Evolutionary conservation across 305 asterid species (phyloP).

Genomic region (Fraxinus baroniana): DNA sequence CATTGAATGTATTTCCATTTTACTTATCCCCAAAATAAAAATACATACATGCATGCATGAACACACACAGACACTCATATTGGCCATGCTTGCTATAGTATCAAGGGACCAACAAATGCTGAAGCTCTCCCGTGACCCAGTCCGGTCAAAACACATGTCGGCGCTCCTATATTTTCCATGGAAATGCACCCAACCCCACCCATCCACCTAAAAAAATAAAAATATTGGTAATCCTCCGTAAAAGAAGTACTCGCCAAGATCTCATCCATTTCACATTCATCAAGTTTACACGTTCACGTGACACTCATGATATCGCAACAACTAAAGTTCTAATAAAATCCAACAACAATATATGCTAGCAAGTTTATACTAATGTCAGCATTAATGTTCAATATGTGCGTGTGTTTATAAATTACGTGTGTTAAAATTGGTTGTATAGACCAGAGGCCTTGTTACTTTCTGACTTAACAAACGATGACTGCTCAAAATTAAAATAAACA

Average conservation of each 20-base stretch:
- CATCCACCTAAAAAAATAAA: background rate
- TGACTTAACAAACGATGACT: background rate
- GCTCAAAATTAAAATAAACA: background rate
- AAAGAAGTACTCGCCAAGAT: background rate
- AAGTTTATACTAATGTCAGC: background rate
- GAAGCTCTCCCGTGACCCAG: no score
- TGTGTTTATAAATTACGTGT: background rate
- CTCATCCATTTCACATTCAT: background rate
- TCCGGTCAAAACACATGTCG: no score
- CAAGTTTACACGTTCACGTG: background rate
- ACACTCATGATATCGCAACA: background rate
- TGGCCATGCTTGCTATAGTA: background rate
- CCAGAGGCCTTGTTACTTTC: background rate
- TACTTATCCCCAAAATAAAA: background rate
- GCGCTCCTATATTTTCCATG: background rate
- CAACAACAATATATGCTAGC: background rate
- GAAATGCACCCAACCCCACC: background rate
- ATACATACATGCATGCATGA: background rate
- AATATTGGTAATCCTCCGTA: background rate
- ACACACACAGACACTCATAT: background rate
- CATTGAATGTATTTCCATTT: background rate
- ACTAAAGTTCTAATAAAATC: background rate
- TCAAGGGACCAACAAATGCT: background rate
- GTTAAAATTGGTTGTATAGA: background rate
- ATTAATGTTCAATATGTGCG: no score